Conservation (phyloP, 2,329 filamentous ascomycete species). For the Neonectria coccinea region DNA sequence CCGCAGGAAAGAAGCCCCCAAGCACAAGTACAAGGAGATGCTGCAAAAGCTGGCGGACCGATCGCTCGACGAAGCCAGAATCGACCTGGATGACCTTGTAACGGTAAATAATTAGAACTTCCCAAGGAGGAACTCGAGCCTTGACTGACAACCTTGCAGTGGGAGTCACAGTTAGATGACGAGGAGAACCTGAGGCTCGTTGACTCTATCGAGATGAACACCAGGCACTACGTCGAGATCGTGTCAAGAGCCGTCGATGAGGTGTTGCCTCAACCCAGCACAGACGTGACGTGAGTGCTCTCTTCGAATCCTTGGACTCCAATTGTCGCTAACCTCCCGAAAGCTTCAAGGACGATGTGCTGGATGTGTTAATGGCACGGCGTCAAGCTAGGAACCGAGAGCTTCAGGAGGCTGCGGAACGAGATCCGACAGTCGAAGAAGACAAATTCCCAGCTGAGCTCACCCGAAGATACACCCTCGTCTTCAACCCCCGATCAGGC, state of each 20-base stretch:
- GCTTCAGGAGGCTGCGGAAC: conserved; percentile 74
- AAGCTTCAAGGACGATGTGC: conserved; percentile 95
- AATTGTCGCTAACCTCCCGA: conserved; percentile 19
- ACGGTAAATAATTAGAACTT: conserved; percentile 65
- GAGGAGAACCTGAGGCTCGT: conserved; percentile 80
- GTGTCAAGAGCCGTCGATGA: conserved; percentile 89
- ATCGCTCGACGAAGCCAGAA: conserved; percentile 78
- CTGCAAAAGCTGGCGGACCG: conserved; percentile 90
- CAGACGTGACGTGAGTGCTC: conserved; percentile 76
- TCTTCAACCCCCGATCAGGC: conserved; percentile 91
- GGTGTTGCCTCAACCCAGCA: conserved; percentile 81
- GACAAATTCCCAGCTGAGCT: conserved; percentile 92
- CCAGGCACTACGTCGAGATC: conserved; percentile 94
- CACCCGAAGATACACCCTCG: conserved; percentile 92
- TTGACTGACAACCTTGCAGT: conserved; percentile 62
- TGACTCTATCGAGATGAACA: conserved; percentile 88
- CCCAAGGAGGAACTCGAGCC: background rate
- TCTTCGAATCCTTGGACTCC: too few species aligned
- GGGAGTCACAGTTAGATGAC: conserved; percentile 71
- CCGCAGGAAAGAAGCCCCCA: conserved; percentile 65
- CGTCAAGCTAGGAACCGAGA: conserved; percentile 87
- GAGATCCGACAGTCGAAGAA: conserved; percentile 73
- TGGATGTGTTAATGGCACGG: conserved; percentile 96
- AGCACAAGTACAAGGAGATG: conserved; percentile 88
- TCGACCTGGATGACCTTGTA: conserved; percentile 90